Evolutionary conservation across 2,329 filamentous ascomycete species (phyloP).

Genomic region (Phaeophleospora eucalypticola): DNA sequence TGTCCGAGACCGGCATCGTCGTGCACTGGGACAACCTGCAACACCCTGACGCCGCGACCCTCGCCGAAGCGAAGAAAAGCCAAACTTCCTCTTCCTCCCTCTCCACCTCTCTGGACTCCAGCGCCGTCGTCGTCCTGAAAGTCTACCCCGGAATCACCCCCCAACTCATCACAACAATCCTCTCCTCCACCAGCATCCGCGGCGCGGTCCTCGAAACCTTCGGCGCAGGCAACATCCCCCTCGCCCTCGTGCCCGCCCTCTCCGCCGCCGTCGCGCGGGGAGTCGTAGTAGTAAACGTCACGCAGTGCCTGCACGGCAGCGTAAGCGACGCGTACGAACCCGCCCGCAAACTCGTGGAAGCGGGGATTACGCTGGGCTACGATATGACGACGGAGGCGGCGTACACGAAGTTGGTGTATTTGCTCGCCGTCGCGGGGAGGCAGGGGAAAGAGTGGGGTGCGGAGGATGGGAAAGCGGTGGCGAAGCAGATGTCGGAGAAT

Average conservation of each 20-base stretch:
- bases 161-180: slow-evolving; percentile 80
- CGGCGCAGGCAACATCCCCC: slow-evolving; percentile 85
- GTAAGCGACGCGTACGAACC: slow-evolving; percentile 40
- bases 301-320: slow-evolving; percentile 61
- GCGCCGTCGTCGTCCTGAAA: slow-evolving; percentile 83
- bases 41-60: slow-evolving; percentile 57
- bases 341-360: slow-evolving; percentile 66
- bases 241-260: slow-evolving; percentile 68
- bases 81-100: too few species aligned
- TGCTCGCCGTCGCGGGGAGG: too few species aligned
- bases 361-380: slow-evolving; percentile 83
- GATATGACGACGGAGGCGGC: slow-evolving; percentile 89
- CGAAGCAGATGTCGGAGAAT: slow-evolving; percentile 66
- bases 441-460: slow-evolving; percentile 43
- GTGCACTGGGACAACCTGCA: slow-evolving; percentile 23
- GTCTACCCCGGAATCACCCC: slow-evolving; percentile 91
- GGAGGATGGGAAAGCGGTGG: slow-evolving; percentile 61
- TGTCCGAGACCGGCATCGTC: slow-evolving; percentile 55
- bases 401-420: slow-evolving; percentile 83
- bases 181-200: slow-evolving; percentile 64
- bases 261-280: slow-evolving; percentile 69
- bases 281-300: slow-evolving; percentile 84
- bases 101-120: too few species aligned
- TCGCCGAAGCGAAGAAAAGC: slow-evolving; percentile 4
- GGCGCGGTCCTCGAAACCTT: slow-evolving; percentile 89